phyloP scores from a whole-genome alignment of 192 early-diverging fungal species.

The Podila epigama region DNA sequence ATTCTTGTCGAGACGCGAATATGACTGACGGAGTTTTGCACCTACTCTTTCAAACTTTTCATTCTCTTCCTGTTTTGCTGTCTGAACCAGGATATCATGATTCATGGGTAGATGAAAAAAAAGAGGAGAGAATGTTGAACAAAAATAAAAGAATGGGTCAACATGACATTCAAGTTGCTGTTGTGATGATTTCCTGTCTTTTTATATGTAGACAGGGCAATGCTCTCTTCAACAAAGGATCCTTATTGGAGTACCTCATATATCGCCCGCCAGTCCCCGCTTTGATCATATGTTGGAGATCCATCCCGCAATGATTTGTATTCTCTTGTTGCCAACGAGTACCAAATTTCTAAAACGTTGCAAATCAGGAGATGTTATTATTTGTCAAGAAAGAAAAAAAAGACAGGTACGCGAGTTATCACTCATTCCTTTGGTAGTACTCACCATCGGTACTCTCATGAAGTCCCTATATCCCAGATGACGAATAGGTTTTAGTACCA shows the following conservation, averaged over 20 bases:
- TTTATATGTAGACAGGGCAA: too few species aligned
- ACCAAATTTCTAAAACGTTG: conserved; percentile 25
- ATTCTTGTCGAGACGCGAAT: conserved; percentile 30
- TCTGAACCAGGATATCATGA: not conserved
- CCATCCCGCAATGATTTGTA: conserved; percentile 16
- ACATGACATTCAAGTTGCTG: not conserved
- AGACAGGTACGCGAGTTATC: not conserved
- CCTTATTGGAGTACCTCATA: conserved; percentile 18
- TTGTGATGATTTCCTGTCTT: not conserved
- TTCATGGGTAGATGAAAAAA: not conserved
- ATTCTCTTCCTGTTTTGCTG: conserved; percentile 21
- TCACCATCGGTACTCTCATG: conserved; percentile 32
- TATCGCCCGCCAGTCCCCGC: conserved; percentile 33
- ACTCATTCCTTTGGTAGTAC: not conserved
- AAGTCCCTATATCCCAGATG: conserved; percentile 17
- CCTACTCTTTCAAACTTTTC: conserved; percentile 17
- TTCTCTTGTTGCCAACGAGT: conserved; percentile 23
- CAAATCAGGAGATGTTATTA: not conserved
- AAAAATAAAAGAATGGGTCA: not conserved
- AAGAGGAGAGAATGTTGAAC: not conserved
- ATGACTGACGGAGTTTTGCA: conserved; percentile 31
- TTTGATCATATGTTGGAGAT: conserved; percentile 16
- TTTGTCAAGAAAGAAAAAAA: too few species aligned
- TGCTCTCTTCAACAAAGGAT: too few species aligned
- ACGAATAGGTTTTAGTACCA: not conserved